These are phyloP conservation scores for Aspergillus candidus DNA, from an alignment of 2,329 filamentous ascomycete species.

Conservation along the genomic window DNA sequence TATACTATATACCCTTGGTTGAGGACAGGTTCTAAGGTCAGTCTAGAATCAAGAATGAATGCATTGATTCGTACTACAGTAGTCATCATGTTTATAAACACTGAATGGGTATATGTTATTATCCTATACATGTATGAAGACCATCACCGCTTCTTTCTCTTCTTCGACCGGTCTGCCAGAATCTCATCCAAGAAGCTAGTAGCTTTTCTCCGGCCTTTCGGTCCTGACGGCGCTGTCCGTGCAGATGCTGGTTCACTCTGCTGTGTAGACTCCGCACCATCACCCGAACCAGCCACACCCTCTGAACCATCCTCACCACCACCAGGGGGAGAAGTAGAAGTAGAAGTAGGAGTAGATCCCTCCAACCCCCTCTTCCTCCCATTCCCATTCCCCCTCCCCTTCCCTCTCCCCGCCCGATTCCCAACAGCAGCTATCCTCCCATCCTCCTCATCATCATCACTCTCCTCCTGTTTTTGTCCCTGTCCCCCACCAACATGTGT, in stretches of 20 bases:
- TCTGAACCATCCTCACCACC: constrained; percentile 1
- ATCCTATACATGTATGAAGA: not conserved
- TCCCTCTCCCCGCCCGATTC: constrained; percentile 14
- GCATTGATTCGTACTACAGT: constrained; percentile 16
- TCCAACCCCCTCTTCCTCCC: constrained; percentile 9
- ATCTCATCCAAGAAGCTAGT: constrained; percentile 52
- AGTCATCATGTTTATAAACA: constrained; percentile 13
- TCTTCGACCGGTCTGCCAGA: constrained; percentile 41
- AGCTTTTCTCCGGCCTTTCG: constrained; percentile 34
- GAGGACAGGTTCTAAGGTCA: constrained; percentile 4
- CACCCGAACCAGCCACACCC: constrained; percentile 3
- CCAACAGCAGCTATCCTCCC: constrained; percentile 37
- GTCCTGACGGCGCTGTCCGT: constrained; percentile 6
- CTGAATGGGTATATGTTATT: constrained; percentile 5
- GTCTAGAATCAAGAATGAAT: constrained; percentile 18
- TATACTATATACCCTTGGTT: constrained; percentile 8
- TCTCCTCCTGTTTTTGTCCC: not conserved
- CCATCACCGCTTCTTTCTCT: constrained; percentile 43
- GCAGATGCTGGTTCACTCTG: constrained; percentile 7
- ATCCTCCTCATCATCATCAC: constrained; percentile 28
- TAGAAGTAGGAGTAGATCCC: not conserved
- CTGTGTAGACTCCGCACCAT: constrained; percentile 4
- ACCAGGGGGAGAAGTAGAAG: not conserved
- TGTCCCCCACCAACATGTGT: no score
- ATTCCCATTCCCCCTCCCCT: constrained; percentile 13